Conservation (phyloP, 164 flowering plant species). For the Tetracentron sinense region DNA sequence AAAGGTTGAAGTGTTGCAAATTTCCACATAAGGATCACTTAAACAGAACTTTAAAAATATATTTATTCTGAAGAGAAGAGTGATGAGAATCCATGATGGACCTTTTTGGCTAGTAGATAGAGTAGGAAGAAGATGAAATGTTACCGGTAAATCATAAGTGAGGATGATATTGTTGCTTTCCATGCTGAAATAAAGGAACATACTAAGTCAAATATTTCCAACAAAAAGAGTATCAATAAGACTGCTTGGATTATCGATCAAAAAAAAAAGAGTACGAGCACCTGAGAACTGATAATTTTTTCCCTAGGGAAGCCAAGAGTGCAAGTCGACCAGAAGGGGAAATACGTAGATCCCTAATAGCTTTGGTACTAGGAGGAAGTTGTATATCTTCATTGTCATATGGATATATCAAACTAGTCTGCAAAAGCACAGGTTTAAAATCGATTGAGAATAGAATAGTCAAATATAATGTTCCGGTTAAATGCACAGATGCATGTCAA, state of each 20-base stretch:
- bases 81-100: too few relatives aligned
- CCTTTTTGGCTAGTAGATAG: not conserved
- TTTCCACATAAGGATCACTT: too few relatives aligned
- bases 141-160: conserved; percentile 77
- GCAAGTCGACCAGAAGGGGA: conserved; percentile 49
- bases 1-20: too few relatives aligned
- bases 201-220: conserved; percentile 1
- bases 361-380: conserved; percentile 53
- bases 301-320: conserved; percentile 69
- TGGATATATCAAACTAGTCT: conserved; percentile 74
- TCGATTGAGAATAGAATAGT: not conserved
- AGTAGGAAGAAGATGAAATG: not conserved
- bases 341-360: conserved; percentile 64
- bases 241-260: not conserved
- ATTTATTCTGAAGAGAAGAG: not conserved
- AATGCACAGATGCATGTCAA: not conserved
- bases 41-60: not conserved
- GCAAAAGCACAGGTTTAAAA: conserved; percentile 14
- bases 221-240: not conserved
- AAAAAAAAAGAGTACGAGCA: conserved; percentile 11
- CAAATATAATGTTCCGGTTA: not conserved
- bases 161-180: conserved; percentile 72
- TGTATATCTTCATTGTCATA: conserved; percentile 58
- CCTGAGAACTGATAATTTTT: conserved; percentile 80
- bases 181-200: conserved; percentile 43